Conservation (phyloP, 2,329 filamentous ascomycete genomes). For the Cadophora gregata region DNA sequence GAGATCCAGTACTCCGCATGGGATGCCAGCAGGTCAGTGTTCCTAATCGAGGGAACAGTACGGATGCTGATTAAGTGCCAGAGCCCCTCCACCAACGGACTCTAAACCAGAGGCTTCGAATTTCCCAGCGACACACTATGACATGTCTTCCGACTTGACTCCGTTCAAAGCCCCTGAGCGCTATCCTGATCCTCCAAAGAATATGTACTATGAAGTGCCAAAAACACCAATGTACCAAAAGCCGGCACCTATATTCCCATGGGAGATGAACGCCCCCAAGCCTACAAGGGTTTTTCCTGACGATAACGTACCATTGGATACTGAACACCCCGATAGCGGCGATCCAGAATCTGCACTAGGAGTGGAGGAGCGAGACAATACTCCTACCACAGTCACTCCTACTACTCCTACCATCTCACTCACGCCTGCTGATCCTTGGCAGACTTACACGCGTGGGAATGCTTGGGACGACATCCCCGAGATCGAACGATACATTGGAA, state of each 20-base stretch:
- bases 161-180: slow-evolving; percentile 78
- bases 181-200: slow-evolving; percentile 82
- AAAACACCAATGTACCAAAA: slow-evolving; percentile 63
- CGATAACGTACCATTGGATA: slow-evolving; percentile 47
- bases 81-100: slow-evolving; percentile 61
- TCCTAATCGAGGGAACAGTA: slow-evolving; percentile 31
- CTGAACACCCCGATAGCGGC: slow-evolving; percentile 41
- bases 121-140: slow-evolving; percentile 79
- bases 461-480: slow-evolving; percentile 93
- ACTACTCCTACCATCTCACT: slow-evolving; percentile 55
- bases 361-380: slow-evolving; percentile 48
- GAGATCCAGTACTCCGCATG: slow-evolving; percentile 43
- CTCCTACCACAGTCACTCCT: slow-evolving; percentile 48
- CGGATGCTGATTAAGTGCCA: slow-evolving; percentile 28
- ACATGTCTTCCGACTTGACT: slow-evolving; percentile 77
- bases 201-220: slow-evolving; percentile 90
- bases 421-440: slow-evolving; percentile 68
- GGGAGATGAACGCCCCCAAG: slow-evolving; percentile 74
- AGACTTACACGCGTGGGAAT: slow-evolving; percentile 76
- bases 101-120: slow-evolving; percentile 86
- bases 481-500: slow-evolving; percentile 86
- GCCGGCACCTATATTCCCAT: slow-evolving; percentile 82
- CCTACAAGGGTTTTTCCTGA: slow-evolving; percentile 70
- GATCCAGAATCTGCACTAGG: slow-evolving; percentile 47
- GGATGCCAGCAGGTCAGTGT: slow-evolving; percentile 57